Evolutionary conservation across 257 asterid species (phyloP).

Genomic region (Solanum sparsipilum): DNA sequence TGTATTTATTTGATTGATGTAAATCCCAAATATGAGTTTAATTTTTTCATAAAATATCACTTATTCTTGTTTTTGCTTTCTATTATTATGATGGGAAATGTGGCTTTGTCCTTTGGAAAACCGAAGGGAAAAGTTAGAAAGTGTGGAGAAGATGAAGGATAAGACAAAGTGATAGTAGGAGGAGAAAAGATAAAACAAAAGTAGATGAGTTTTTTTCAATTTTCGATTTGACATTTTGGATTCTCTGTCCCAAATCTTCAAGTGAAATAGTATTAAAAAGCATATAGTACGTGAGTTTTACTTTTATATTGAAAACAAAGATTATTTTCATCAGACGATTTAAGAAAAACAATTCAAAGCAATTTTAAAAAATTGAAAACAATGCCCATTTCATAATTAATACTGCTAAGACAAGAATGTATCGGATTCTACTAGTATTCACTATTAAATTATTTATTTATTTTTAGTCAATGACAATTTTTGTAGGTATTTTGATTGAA

Average conservation of each 20-base stretch:
- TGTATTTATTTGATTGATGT: neutral
- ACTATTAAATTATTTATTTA: neutral
- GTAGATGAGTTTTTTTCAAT: neutral
- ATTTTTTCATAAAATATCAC: neutral
- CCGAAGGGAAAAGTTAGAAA: neutral
- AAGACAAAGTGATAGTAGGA: neutral
- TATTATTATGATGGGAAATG: neutral
- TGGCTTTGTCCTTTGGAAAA: neutral
- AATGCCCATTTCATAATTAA: too few relatives aligned
- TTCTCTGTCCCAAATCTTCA: constrained; percentile 4
- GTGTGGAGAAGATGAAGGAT: neutral
- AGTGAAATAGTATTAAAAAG: too few relatives aligned
- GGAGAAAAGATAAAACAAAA: neutral
- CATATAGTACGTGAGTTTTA: neutral
- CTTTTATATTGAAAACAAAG: too few relatives aligned
- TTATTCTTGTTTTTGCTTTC: neutral
- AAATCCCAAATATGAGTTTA: neutral
- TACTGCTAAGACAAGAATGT: neutral
- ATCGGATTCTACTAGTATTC: neutral
- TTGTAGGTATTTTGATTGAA: too few relatives aligned
- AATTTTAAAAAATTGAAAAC: too few relatives aligned
- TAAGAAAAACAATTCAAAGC: neutral
- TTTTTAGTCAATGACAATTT: too few relatives aligned
- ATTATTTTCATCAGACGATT: neutral
- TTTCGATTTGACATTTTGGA: constrained; percentile 13